phyloP scores from a whole-genome alignment of 495 filamentous ascomycete genomes.

The Wilcoxina mikolae region DNA sequence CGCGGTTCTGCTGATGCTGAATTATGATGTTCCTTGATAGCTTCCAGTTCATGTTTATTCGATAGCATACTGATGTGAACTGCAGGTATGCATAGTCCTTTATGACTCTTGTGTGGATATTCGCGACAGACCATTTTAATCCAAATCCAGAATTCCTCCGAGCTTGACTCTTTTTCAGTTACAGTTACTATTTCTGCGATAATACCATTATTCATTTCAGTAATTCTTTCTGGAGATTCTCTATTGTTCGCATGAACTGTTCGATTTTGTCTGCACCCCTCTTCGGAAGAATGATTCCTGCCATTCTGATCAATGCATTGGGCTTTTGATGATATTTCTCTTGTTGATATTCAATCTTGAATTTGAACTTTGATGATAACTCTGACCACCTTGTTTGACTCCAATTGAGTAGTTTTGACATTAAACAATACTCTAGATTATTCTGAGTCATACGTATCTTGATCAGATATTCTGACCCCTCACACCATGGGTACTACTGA shows the following conservation, averaged over 20 bases:
- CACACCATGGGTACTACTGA: constrained; percentile 22
- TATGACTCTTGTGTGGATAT: too few relatives aligned
- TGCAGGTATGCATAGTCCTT: too few relatives aligned
- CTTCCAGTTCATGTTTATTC: background rate
- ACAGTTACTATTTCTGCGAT: background rate
- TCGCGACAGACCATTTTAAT: background rate
- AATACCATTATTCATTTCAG: background rate
- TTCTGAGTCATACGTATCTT: constrained; percentile 18
- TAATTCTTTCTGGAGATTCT: background rate
- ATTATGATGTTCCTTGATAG: background rate
- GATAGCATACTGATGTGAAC: background rate
- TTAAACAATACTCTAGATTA: constrained; percentile 26
- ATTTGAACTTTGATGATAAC: constrained; percentile 11
- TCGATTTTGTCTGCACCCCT: background rate
- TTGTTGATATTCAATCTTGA: constrained; percentile 11
- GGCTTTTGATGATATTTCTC: constrained; percentile 9
- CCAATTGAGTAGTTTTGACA: background rate
- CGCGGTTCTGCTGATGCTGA: background rate
- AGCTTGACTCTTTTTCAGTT: background rate
- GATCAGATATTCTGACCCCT: constrained; percentile 7
- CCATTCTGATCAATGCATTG: constrained; percentile 10
- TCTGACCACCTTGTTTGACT: constrained; percentile 1
- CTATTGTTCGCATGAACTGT: background rate
- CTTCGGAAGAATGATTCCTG: background rate
- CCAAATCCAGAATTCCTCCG: background rate